Conservation (phyloP, 768 basidiomycete species). For the Suillus alpinus region DNA sequence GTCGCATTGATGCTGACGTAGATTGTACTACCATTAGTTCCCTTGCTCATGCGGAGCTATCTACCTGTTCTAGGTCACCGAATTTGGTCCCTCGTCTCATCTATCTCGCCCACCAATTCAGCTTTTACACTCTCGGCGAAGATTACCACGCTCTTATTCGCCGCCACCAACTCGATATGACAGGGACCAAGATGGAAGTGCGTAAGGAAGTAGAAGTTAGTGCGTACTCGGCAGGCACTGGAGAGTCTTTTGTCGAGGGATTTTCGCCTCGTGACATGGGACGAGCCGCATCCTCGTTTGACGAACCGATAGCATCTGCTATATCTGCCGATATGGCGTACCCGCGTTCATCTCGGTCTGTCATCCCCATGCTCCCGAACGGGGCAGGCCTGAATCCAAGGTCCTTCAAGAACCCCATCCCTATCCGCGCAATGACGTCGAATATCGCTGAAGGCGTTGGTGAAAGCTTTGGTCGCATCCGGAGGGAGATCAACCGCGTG, state of each 20-base stretch:
- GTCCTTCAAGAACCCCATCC: slow-evolving; percentile 45
- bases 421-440: slow-evolving; percentile 51
- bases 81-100: slow-evolving; percentile 68
- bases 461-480: slow-evolving; percentile 57
- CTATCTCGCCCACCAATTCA: slow-evolving; percentile 84
- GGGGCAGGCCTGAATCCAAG: slow-evolving; percentile 46
- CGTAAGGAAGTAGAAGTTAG: slow-evolving; percentile 69
- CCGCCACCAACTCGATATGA: slow-evolving; percentile 56
- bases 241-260: slow-evolving; percentile 55
- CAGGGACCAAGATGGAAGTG: slow-evolving; percentile 62
- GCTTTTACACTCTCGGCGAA: slow-evolving; percentile 71
- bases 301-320: slow-evolving; percentile 76
- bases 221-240: slow-evolving; percentile 40
- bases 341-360: slow-evolving; percentile 33
- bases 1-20: slow-evolving; percentile 10
- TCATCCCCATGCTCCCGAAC: slow-evolving; percentile 82
- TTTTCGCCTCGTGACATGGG: slow-evolving; percentile 44
- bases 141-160: slow-evolving; percentile 81
- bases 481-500: slow-evolving; percentile 53
- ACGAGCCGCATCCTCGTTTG: slow-evolving; percentile 49
- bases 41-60: slow-evolving; percentile 80
- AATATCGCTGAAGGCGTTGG: slow-evolving; percentile 55
- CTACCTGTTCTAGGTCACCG: slow-evolving; percentile 60
- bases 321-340: slow-evolving; percentile 62
- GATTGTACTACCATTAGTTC: slow-evolving; percentile 39